Percentiles rank a stretch among this genome's conserved stretches.
phyloP scores from a whole-genome alignment of 2,329 filamentous ascomycete genomes.

The Claviceps purpurea region DNA sequence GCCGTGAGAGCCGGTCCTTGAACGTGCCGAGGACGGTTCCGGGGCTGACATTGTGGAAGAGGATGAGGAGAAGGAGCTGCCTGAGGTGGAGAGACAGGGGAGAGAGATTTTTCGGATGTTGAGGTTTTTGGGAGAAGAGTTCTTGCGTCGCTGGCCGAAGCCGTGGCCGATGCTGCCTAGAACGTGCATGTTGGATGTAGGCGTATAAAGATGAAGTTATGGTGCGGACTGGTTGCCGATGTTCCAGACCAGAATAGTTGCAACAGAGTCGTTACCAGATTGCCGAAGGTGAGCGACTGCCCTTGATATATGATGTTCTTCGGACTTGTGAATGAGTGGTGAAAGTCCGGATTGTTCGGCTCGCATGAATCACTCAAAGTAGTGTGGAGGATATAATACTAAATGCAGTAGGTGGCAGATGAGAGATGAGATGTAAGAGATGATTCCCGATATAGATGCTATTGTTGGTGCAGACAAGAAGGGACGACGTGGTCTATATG shows the following conservation, averaged over 20 bases:
- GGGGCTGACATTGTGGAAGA: conserved; percentile 17
- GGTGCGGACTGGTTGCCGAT: too few species aligned
- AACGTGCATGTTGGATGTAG: conserved; percentile 20
- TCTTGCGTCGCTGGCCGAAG: conserved; percentile 24
- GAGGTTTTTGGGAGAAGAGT: conserved; percentile 22
- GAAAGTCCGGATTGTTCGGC: not conserved
- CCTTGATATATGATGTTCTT: not conserved
- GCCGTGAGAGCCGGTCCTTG: conserved; percentile 12
- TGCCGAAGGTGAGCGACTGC: not conserved
- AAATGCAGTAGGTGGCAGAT: not conserved
- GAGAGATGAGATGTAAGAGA: not conserved
- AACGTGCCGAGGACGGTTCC: conserved; percentile 11
- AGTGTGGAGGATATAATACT: too few species aligned
- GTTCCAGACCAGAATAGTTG: too few species aligned
- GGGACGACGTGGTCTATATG: not conserved
- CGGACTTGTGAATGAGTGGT: not conserved
- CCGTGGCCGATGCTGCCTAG: conserved; percentile 16
- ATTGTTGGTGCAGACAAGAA: not conserved
- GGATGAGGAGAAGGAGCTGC: conserved; percentile 19
- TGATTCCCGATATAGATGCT: not conserved
- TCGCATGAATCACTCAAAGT: not conserved
- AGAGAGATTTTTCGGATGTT: conserved; percentile 29
- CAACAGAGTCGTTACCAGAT: too few species aligned
- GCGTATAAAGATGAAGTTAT: too few species aligned
- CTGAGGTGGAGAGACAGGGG: conserved; percentile 25